Evolutionary conservation across 306 rosid species (phyloP).

Genomic region (Chamaecrista fasciculata): DNA sequence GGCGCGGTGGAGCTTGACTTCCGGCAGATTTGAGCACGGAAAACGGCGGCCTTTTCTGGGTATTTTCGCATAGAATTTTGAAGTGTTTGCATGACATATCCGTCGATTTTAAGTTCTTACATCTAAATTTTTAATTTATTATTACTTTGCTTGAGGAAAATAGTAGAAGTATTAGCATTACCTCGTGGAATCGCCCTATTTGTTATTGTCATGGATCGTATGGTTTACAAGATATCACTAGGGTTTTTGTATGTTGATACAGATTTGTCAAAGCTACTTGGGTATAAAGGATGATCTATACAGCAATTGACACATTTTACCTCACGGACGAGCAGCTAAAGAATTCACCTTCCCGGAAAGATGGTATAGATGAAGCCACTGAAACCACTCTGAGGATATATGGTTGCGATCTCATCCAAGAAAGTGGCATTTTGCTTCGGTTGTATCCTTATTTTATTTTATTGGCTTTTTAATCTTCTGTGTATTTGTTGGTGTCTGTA

Average conservation of each 20-base stretch:
- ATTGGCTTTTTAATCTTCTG: neutral
- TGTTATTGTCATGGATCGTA: neutral
- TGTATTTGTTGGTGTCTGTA: neutral
- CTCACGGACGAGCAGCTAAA: constrained; percentile 49
- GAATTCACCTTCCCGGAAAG: constrained; percentile 58
- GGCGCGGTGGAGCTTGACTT: too few relatives aligned
- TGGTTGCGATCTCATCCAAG: constrained; percentile 92
- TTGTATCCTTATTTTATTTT: constrained; percentile 45
- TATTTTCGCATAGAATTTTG: too few relatives aligned
- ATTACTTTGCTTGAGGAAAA: too few relatives aligned
- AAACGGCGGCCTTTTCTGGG: too few relatives aligned
- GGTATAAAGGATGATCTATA: constrained; percentile 23
- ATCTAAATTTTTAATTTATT: too few relatives aligned
- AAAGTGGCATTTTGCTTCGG: constrained; percentile 88
- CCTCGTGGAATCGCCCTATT: too few relatives aligned
- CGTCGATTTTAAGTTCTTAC: too few relatives aligned
- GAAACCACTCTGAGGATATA: constrained; percentile 63
- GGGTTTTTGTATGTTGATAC: neutral
- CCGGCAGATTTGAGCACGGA: too few relatives aligned
- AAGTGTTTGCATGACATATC: too few relatives aligned
- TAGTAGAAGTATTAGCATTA: too few relatives aligned
- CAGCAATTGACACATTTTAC: constrained; percentile 72
- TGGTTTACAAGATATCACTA: neutral
- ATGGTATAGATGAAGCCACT: constrained; percentile 58
- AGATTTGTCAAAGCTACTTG: neutral